Base-by-base conservation (phyloP, 495 filamentous ascomycete genomes). In the Penicillium pancosmium region DNA sequence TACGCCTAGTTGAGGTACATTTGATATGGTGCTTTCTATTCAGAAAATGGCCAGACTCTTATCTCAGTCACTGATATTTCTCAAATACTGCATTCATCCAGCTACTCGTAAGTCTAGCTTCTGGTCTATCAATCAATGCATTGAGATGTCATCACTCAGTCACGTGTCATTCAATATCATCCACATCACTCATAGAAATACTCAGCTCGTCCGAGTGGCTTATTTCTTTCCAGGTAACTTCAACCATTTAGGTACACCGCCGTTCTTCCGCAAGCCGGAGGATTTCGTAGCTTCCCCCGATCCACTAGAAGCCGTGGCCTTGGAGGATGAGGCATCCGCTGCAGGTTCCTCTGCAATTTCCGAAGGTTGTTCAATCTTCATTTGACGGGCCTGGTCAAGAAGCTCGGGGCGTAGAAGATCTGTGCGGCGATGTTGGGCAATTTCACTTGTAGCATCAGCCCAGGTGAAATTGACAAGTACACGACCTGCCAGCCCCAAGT, bases 401-500 rank as follows among this genome's bases (percentile, higher is more conserved):
- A 86, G 86, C 60, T 89, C 85, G 33, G 77, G 74, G 67, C 89
- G 93, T 27, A 95, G 69, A 36, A 90, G 64, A 50, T 70, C 64
- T n/a, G 66, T 61, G 23, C 60, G 67, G 58, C 71, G 70, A 38
- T 68, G 59, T 50, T 75, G 69, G 54, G 65, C 62, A 75, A 73
- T 72, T n/a, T 80, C 72, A 54, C 69, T 75, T 55, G 75, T 78
- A 55, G 78, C 79, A 25, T 88, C 82, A 44, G 86, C 83, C 92
- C 92, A 97, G 19, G 83, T 67, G 41, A 97, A 85, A 54, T 90
- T 92, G 33, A 98, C 78, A 21, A 95, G 73, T 31, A 91, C 86
- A 11, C 84, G 78, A 3, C 87, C 85, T 50, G 75, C 80, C 59
- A 97, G 81, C 4, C 85, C 79, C 51, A 95, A 81, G 55, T 89